phyloP scores from a whole-genome alignment of 2,329 filamentous ascomycete species.

The Aspergillus cejpii region DNA sequence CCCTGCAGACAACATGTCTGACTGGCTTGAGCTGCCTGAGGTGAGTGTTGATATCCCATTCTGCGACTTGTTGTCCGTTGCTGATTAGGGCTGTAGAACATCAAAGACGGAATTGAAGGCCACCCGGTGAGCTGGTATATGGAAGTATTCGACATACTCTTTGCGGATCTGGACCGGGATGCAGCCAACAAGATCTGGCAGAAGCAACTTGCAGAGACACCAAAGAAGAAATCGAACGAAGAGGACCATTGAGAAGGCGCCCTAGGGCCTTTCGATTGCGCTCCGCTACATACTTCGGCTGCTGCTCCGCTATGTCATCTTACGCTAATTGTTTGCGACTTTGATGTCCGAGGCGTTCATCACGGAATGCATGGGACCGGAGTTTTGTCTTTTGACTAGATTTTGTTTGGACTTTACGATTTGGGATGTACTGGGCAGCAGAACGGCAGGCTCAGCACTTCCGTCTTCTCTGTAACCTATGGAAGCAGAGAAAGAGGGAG shows the following conservation, averaged over 20 bases:
- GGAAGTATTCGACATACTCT: conserved; percentile 87
- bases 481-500: background rate
- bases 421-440: background rate
- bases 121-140: conserved; percentile 88
- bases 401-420: conserved; percentile 7
- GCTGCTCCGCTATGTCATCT: conserved; percentile 8
- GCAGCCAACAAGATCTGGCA: conserved; percentile 68
- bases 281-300: conserved; percentile 16
- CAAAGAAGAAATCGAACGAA: conserved; percentile 43
- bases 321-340: conserved; percentile 12
- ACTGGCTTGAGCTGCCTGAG: conserved; percentile 95
- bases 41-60: conserved; percentile 51
- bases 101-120: conserved; percentile 92
- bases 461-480: no score
- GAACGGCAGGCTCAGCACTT: no score
- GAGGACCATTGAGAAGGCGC: conserved; percentile 22
- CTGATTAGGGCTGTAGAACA: conserved; percentile 60
- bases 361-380: conserved; percentile 31
- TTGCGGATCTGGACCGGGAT: conserved; percentile 68
- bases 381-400: conserved; percentile 18
- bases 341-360: conserved; percentile 27
- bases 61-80: conserved; percentile 7
- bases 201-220: conserved; percentile 52
- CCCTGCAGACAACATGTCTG: conserved; percentile 87
- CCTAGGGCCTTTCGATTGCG: conserved; percentile 3